These are phyloP conservation scores for Phytophthora fragariaefolia DNA, from an alignment of 352 stramenopile species.

Conservation along the genomic window DNA sequence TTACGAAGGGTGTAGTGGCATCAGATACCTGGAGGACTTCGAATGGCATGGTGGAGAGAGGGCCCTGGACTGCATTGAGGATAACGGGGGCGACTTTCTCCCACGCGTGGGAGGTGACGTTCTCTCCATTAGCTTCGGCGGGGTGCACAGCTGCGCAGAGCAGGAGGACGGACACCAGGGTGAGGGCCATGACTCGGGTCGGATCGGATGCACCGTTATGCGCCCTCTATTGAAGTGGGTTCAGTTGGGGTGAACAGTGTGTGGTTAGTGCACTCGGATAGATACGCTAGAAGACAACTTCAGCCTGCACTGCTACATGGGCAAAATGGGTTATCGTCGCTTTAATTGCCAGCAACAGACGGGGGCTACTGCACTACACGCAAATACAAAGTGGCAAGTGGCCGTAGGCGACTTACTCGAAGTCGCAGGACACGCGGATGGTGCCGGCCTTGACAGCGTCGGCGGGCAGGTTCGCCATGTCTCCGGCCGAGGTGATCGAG, in stretches of 20 bases:
- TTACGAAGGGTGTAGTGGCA: too few relatives aligned
- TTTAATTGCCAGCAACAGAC: too few relatives aligned
- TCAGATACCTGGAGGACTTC: conserved; percentile 68
- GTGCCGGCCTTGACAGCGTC: conserved; percentile 49
- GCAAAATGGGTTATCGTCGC: background rate
- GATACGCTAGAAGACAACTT: conserved; percentile 20
- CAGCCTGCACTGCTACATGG: background rate
- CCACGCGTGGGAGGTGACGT: conserved; percentile 10
- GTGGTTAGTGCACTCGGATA: background rate
- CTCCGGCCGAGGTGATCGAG: conserved; percentile 31
- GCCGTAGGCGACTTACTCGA: conserved; percentile 31
- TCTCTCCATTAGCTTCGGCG: background rate
- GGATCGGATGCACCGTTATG: conserved; percentile 6
- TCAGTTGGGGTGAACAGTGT: background rate
- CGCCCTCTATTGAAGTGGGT: conserved; percentile 12
- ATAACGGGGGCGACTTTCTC: conserved; percentile 5
- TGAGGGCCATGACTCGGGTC: background rate
- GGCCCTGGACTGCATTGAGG: background rate
- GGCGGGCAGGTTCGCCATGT: conserved; percentile 30
- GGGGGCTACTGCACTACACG: conserved; percentile 12
- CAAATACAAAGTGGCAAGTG: conserved; percentile 1
- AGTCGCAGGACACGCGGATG: conserved; percentile 53
- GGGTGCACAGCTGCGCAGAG: background rate
- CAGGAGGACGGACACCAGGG: conserved; percentile 7
- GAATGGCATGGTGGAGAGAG: conserved; percentile 45